Base-by-base conservation (phyloP, 805 yeast genomes). In the Ogataea dorogensis region DNA sequence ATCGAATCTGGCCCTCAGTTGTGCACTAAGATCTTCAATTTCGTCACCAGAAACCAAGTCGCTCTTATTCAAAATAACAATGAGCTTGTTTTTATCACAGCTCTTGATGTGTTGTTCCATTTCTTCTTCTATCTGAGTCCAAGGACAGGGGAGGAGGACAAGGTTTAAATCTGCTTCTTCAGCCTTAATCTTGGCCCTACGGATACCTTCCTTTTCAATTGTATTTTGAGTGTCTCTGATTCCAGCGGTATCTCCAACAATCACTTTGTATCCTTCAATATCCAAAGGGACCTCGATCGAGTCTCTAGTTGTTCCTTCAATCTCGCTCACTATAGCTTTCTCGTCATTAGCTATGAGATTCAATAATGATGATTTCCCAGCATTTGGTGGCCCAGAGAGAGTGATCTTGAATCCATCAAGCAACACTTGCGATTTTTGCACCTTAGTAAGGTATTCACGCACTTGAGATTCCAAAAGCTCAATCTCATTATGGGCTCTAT, bases 271-370 rank as follows among this genome's bases (percentile, higher is more conserved):
- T 0, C 98, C 98, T 21, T 73, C 71, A 3, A 93, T 75, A 53
- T 89, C 89, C 18, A 93, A 54, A 0, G 87, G 84, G 2, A 87
- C 75, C 47, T 88, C 94, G 16, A 93, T 73, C 0, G 86, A 65
- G 53, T 93, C 98, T 51, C 98, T 70, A 0, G 98, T 93, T 0
- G 98, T 93, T 0, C 98, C 98, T 2, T 95, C 95, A 5, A 85
- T 75, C 24, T 79, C 79, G 54, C 96, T 86, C 1, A 93, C 98
- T 24, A 93, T 87, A 0, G 96, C 94, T 12, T 87, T 83, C 15
- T 88, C 94, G 15, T 83, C 75, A 40, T 79, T 71, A 0, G 89
- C 86, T 6, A 93, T 58, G n/a, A 63, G 53, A 52, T 93, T 93
- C 33, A 93, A 59, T 8, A 93, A 61, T 1, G 96, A 86, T 3